Base-by-base conservation (phyloP, 805 yeast species). In the Vanderwaltozyma tropicalis region DNA sequence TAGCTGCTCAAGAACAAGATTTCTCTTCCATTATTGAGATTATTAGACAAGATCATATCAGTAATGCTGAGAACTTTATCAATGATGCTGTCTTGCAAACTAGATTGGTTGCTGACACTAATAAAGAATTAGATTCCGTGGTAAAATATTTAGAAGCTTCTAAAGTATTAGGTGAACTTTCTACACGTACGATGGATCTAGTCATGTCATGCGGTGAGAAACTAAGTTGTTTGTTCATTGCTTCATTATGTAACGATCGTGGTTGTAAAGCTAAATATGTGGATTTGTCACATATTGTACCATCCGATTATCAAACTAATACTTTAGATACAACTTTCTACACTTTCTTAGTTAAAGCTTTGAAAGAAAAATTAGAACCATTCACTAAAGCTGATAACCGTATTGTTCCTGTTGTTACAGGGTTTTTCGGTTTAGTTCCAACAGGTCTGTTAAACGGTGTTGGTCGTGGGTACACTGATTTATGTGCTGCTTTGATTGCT, bases 401-500 rank as follows among this genome's bases (percentile, higher is more conserved):
- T 20, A 57, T 71, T 13, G 79, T 88, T 17, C 98, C 98, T 1
- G 96, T 92, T 1, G 69, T 92, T 40, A 92, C 98, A 22, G 98
- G 98, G 2, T 92, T 85, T 60, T 92, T 92, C 52, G 98, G 98
- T 20, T 68, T 76, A 27, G 82, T 92, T n/a, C 97, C 96, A 25
- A 96, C 96, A 46, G 97, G 98, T 13, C 66, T 92, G 40, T 67
- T 92, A 47, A 81, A 81, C 52, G 85, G 94, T 37, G 95, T 92
- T 40, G 98, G 98, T 32, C 78, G 98, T 56, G 98, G 98, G 28
- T 92, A 92, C 63, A 92, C 98, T 9, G 98, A 92, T 60, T 67
- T 92, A 50, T 92, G 98, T 68, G 98, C 98, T 15, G 98, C 97
- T 1, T 70, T 92, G 53, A 74, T 87, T 28, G 96, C 98, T 0